A percentile compares a stretch with the other conserved stretches of the same genome.
phyloP scores from a whole-genome alignment of 2,329 filamentous ascomycete genomes.

The Fusarium metavorans region DNA sequence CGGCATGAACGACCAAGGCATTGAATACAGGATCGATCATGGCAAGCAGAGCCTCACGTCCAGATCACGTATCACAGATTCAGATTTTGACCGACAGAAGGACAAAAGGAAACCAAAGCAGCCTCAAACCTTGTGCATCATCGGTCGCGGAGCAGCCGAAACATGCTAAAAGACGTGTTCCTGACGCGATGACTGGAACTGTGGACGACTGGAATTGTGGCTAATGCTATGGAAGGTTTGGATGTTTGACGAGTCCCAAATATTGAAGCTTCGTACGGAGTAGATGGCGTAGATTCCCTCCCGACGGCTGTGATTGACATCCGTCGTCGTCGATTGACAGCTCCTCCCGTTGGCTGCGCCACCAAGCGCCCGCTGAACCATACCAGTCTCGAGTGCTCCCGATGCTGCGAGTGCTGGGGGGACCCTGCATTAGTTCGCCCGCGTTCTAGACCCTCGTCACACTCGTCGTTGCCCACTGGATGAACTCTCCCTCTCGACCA shows the following conservation, averaged over 20 bases:
- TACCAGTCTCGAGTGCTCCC: neutral
- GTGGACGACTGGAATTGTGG: conserved; percentile 6
- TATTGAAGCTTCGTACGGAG: neutral
- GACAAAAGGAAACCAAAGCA: neutral
- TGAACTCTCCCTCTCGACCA: conserved; percentile 3
- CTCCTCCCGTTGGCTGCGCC: conserved; percentile 18
- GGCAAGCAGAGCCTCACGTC: neutral
- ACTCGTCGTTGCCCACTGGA: conserved; percentile 5
- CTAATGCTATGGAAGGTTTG: conserved; percentile 1
- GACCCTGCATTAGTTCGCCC: conserved; percentile 8
- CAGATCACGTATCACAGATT: conserved; percentile 1
- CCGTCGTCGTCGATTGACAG: conserved; percentile 1
- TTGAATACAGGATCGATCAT: neutral
- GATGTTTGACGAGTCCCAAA: neutral
- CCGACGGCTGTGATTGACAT: neutral
- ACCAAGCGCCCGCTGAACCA: conserved; percentile 17
- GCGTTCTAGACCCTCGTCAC: conserved; percentile 12
- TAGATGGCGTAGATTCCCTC: neutral
- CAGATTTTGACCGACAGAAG: neutral
- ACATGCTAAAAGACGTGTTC: neutral
- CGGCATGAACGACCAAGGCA: neutral
- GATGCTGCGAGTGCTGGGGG: conserved; percentile 12
- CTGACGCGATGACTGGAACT: conserved; percentile 1
- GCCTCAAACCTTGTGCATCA: neutral
- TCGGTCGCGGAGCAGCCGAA: conserved; percentile 4